phyloP scores from a whole-genome alignment of 257 asterid species.

The Ilex aquifolium region DNA sequence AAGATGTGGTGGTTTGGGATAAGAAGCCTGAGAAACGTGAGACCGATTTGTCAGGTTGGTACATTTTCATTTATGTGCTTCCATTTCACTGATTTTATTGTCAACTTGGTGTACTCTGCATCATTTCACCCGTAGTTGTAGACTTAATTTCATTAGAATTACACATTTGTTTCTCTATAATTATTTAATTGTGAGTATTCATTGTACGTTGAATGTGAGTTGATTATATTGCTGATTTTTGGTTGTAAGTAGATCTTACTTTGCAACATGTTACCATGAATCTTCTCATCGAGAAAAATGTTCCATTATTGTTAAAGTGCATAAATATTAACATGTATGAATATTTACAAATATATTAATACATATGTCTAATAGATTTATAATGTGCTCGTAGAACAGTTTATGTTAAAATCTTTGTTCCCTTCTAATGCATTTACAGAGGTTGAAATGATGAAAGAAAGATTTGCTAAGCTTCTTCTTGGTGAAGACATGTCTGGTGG shows the following conservation, averaged over 20 bases:
- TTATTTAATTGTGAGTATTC: no score
- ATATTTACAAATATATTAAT: not conserved
- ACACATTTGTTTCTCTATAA: no score
- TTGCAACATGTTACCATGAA: no score
- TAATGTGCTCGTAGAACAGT: not conserved
- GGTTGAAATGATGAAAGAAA: constrained; percentile 85
- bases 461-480: constrained; percentile 85
- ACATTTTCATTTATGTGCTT: not conserved
- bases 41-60: constrained; percentile 70
- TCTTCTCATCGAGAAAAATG: no score
- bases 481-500: constrained; percentile 99
- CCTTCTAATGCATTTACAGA: constrained; percentile 28
- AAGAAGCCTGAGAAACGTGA: constrained; percentile 42
- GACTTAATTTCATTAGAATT: not conserved
- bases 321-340: no score
- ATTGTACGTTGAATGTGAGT: no score
- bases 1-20: constrained; percentile 63
- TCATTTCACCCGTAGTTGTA: not conserved
- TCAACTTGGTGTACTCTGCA: not conserved
- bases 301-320: no score
- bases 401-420: not conserved
- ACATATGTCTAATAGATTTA: not conserved
- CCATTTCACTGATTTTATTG: not conserved
- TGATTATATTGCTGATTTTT: no score
- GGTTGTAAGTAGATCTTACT: no score